Evolutionary conservation across 441 rosid genomes (phyloP).

Genomic region (Corymbia citriodora): DNA sequence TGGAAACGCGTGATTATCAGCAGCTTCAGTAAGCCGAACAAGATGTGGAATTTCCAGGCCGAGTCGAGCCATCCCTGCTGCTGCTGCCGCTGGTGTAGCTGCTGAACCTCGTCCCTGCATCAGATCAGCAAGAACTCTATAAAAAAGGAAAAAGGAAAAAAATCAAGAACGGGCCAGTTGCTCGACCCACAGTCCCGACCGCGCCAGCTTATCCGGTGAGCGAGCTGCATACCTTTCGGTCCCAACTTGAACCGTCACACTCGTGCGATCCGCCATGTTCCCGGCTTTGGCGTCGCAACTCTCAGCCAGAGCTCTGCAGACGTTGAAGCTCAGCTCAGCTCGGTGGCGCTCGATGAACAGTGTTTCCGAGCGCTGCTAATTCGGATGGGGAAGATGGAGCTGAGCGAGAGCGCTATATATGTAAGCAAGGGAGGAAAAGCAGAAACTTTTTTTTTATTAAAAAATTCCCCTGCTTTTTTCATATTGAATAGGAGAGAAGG

Average conservation of each 20-base stretch:
- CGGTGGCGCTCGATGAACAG: not conserved
- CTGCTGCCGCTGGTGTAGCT: not conserved
- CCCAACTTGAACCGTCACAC: rapidly evolving
- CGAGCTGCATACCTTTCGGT: not conserved
- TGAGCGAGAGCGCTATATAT: rapidly evolving
- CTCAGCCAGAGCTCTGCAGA: not conserved
- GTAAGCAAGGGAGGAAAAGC: not conserved
- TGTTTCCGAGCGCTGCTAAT: not conserved
- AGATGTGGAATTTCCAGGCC: not conserved
- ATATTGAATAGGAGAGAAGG: rapidly evolving
- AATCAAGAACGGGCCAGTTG: not conserved
- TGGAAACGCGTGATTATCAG: not conserved
- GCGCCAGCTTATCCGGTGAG: not conserved
- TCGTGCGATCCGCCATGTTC: not conserved
- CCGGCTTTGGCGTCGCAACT: rapidly evolving
- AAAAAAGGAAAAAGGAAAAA: rapidly evolving
- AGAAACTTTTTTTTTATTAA: too few species aligned
- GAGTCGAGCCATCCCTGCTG: not conserved
- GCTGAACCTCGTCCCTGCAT: not conserved
- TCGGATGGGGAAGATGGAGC: not conserved
- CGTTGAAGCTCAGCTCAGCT: not conserved
- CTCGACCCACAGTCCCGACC: not conserved
- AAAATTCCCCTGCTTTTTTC: not conserved
- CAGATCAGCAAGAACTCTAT: not conserved
- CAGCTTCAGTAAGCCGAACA: not conserved